A percentile compares a stretch with the other conserved stretches of the same genome.
Evolutionary conservation across 352 stramenopile species (phyloP).

Genomic region (Globisporangium cystogenes): DNA sequence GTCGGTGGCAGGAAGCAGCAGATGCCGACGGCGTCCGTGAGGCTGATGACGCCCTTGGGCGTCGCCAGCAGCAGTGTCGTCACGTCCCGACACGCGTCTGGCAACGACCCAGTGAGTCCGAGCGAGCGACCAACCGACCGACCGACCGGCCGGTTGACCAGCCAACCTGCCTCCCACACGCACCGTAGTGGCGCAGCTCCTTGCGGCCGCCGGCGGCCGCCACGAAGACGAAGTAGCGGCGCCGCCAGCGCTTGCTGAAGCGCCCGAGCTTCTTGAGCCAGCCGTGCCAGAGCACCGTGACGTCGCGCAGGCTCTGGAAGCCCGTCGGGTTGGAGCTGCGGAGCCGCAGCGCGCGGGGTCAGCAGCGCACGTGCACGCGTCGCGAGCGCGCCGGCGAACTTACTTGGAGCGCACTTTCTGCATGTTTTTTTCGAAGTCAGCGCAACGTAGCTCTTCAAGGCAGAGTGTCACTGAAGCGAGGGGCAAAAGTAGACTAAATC

Average conservation of each 20-base stretch:
- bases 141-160: not conserved
- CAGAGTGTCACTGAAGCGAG: not conserved
- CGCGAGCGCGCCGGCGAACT: conserved; percentile 4
- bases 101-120: not conserved
- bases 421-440: conserved; percentile 15
- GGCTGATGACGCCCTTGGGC: conserved; percentile 64
- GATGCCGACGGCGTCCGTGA: conserved; percentile 68
- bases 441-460: not conserved
- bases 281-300: conserved; percentile 77
- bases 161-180: too few species aligned
- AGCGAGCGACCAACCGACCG: too few species aligned
- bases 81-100: conserved; percentile 60
- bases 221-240: conserved; percentile 76
- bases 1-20: conserved; percentile 60
- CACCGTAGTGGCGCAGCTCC: conserved; percentile 73
- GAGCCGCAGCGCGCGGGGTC: not conserved
- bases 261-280: conserved; percentile 82
- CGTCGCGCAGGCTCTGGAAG: conserved; percentile 41
- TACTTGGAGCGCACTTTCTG: conserved; percentile 50
- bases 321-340: conserved; percentile 42
- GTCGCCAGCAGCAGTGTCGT: conserved; percentile 49
- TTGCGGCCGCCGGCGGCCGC: conserved; percentile 59
- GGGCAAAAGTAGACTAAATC: too few species aligned
- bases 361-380: conserved; percentile 5
- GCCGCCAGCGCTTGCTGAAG: conserved; percentile 78